phyloP scores from a whole-genome alignment of 2,329 filamentous ascomycete genomes.

The Coniochaeta prunicola region DNA sequence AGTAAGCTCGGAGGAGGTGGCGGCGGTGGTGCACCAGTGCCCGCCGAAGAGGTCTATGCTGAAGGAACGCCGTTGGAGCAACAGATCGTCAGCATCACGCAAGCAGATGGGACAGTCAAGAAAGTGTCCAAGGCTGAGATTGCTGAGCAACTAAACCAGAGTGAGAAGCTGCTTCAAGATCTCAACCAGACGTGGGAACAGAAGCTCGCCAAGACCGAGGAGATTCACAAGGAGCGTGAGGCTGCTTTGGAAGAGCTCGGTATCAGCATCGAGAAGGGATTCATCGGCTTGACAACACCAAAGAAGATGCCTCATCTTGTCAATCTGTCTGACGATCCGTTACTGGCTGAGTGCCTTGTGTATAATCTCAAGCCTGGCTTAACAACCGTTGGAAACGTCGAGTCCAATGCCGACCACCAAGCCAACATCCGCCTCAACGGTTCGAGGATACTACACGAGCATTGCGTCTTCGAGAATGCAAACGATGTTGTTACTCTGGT shows the following conservation, averaged over 20 bases:
- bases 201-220: slow-evolving; percentile 88
- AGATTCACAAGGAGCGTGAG: slow-evolving; percentile 96
- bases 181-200: slow-evolving; percentile 99
- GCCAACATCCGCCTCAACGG: slow-evolving; percentile 92
- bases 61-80: slow-evolving; percentile 88
- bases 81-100: slow-evolving; percentile 92
- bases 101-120: slow-evolving; percentile 77
- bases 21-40: slow-evolving; percentile 36
- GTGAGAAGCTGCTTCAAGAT: slow-evolving; percentile 91
- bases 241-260: slow-evolving; percentile 91
- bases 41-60: slow-evolving; percentile 77
- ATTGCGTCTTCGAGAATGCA: slow-evolving; percentile 86
- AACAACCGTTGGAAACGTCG: slow-evolving; percentile 91
- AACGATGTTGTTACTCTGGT: slow-evolving; percentile 86
- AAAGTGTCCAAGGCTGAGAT: slow-evolving; percentile 98
- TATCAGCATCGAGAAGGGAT: slow-evolving; percentile 98
- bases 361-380: slow-evolving; percentile 96
- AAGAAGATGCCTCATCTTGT: slow-evolving; percentile 99
- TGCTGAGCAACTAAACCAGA: slow-evolving; percentile 90
- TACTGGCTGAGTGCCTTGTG: slow-evolving; percentile 90
- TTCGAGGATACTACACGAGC: slow-evolving; percentile 83
- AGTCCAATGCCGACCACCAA: slow-evolving; percentile 65
- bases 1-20: slow-evolving; percentile 63
- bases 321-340: slow-evolving; percentile 89
- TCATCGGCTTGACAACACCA: slow-evolving; percentile 87